Evolutionary conservation across 1,284 basidiomycete genomes (phyloP).

Genomic region (Xerocomus amazonicus): DNA sequence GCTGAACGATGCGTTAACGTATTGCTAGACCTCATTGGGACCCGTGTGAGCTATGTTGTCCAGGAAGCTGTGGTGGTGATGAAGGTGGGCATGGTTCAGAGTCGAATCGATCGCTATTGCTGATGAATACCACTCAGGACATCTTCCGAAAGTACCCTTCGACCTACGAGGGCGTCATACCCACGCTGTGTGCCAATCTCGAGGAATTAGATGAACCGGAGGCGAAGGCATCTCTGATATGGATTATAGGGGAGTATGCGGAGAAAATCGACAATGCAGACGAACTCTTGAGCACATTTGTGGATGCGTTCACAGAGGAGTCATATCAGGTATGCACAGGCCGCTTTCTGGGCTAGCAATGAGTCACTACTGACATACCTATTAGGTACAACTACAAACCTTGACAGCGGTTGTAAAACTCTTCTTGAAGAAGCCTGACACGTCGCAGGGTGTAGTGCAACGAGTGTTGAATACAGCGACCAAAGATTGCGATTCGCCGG

Average conservation of each 20-base stretch:
- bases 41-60: constrained; percentile 94
- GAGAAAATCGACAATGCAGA: constrained; percentile 96
- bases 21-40: constrained; percentile 86
- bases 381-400: constrained; percentile 88
- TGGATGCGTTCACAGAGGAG: constrained; percentile 92
- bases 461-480: constrained; percentile 90
- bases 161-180: constrained; percentile 96
- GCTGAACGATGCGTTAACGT: constrained; percentile 96
- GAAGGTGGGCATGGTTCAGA: constrained; percentile 58
- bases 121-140: constrained; percentile 51
- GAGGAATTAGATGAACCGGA: constrained; percentile 98
- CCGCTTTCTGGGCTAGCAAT: background rate
- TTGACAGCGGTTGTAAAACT: constrained; percentile 96
- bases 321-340: constrained; percentile 67
- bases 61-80: constrained; percentile 98
- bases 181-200: constrained; percentile 89
- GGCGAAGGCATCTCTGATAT: constrained; percentile 96
- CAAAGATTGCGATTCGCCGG: constrained; percentile 95
- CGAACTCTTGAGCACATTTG: constrained; percentile 86
- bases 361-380: background rate
- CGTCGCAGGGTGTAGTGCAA: constrained; percentile 88
- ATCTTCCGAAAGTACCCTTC: constrained; percentile 99
- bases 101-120: background rate
- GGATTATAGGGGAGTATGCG: constrained; percentile 98
- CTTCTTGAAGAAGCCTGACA: constrained; percentile 92